Evolutionary conservation across 441 rosid species (phyloP).

Genomic region (Populus trichocarpa): DNA sequence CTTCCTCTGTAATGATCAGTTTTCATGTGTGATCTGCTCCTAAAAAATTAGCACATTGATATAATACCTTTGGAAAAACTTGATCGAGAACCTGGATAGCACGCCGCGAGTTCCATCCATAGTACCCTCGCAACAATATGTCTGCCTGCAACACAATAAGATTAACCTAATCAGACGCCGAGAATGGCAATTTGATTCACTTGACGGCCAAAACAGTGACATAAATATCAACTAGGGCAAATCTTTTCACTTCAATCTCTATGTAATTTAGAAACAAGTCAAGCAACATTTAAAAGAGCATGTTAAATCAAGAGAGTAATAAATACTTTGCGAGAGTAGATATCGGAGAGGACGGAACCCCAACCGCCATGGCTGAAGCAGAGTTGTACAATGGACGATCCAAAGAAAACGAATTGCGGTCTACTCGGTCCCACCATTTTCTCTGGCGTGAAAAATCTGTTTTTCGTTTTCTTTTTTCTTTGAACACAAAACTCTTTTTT

Average conservation of each 20-base stretch:
- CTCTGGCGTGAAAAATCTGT: background rate
- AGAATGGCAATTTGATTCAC: background rate
- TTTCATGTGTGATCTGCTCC: background rate
- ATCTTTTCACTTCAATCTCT: background rate
- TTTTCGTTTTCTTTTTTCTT: background rate
- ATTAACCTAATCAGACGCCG: background rate
- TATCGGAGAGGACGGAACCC: conserved; percentile 81
- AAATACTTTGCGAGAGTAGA: conserved; percentile 77
- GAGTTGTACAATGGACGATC: conserved; percentile 95
- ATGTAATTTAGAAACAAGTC: background rate
- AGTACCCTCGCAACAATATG: conserved; percentile 72
- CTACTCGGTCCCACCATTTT: conserved; percentile 78
- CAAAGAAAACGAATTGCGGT: conserved; percentile 92
- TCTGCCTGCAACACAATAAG: conserved; percentile 59
- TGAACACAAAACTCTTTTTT: too few species aligned
- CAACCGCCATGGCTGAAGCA: conserved; percentile 89
- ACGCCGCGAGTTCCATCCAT: conserved; percentile 87
- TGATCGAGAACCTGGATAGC: conserved; percentile 71
- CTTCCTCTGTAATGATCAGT: background rate
- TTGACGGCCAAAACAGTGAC: background rate
- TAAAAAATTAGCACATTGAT: background rate
- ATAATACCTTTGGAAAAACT: conserved; percentile 77
- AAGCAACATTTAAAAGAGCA: background rate
- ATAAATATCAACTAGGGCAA: background rate
- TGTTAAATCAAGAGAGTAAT: background rate